phyloP scores from a whole-genome alignment of 805 yeast genomes.

The Ogataea pilisensis region DNA sequence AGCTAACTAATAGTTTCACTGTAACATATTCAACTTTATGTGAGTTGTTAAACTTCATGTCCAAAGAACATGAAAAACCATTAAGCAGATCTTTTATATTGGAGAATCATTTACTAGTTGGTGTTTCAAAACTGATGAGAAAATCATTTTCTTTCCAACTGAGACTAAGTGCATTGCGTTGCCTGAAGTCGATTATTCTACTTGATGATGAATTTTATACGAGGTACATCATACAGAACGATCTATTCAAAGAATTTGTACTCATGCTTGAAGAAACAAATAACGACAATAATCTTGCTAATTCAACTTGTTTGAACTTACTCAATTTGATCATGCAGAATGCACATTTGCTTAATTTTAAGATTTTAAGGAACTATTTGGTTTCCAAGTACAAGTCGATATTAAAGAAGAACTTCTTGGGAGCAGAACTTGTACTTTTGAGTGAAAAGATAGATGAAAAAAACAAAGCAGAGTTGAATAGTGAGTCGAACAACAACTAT shows the following conservation, averaged over 20 bases:
- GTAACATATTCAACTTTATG: conserved; percentile 41
- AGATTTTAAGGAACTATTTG: conserved; percentile 19
- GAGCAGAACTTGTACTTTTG: conserved; percentile 14
- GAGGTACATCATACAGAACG: conserved; percentile 50
- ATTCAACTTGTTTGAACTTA: conserved; percentile 72
- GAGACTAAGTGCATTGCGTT: conserved; percentile 63
- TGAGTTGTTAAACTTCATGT: conserved; percentile 66
- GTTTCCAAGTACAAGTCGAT: conserved; percentile 12
- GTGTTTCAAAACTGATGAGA: conserved; percentile 48
- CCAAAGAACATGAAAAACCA: conserved; percentile 55
- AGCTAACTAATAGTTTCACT: conserved; percentile 7
- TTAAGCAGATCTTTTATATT: conserved; percentile 60
- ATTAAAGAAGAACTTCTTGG: conserved; percentile 18
- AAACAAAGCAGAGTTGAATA: too few species aligned
- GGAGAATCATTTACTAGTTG: conserved; percentile 52
- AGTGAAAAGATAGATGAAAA: conserved; percentile 5
- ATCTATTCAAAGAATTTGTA: conserved; percentile 48
- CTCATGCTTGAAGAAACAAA: conserved; percentile 44
- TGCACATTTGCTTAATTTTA: conserved; percentile 15
- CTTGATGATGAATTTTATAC: conserved; percentile 62
- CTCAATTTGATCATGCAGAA: conserved; percentile 21
- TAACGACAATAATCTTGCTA: conserved; percentile 56
- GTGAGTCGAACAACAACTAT: neutral
- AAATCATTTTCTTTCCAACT: conserved; percentile 45
- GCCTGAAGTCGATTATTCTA: conserved; percentile 57